Conservation (phyloP, 345 rosid species). For the Brassica napus region Da-Ae NC_063450.1:42854501-42855000, state of each 20-base stretch:
- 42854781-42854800: slow-evolving; percentile 1
- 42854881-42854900: neutral
- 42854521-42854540: slow-evolving; percentile 49
- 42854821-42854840: slow-evolving; percentile 13
- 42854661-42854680: slow-evolving; percentile 6
- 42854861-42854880: neutral
- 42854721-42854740: slow-evolving; percentile 2
- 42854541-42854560: neutral
- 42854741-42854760: slow-evolving; percentile 3
- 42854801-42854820: neutral
- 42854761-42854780: neutral
- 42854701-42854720: slow-evolving; percentile 5
- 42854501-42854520: slow-evolving; percentile 25
- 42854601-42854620: slow-evolving; percentile 13
- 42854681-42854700: neutral
- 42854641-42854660: neutral
- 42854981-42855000: too few relatives aligned
- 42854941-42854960: neutral
- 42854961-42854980: neutral
- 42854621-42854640: slow-evolving; percentile 4
- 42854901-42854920: neutral
- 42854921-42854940: neutral
- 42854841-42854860: neutral
- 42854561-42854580: slow-evolving; percentile 13
- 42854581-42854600: neutral